Evolutionary conservation across 306 rosid species (phyloP), one percentile per base, ranked within the genome.

Genomic region (Ammopiptanthus mongolicus): DNA sequence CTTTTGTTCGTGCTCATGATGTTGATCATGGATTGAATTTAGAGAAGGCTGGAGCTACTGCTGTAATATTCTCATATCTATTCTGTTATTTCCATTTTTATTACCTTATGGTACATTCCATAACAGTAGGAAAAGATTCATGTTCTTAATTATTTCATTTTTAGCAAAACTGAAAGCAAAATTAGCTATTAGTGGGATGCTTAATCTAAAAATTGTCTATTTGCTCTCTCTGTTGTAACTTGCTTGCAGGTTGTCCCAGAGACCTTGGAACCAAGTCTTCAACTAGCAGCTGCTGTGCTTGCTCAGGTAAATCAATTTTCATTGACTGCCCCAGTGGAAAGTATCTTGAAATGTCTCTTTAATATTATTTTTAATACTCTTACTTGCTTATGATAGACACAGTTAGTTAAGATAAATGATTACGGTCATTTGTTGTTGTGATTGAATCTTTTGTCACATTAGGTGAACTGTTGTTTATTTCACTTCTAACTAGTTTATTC

Each of bases 11-110:
- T 19, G 99, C 99, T 77, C 99, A 96, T 81, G 99, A 96, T 21
- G 99, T 96, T 71, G 97, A 96, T 84, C 98, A 96, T 78, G 99
- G 99, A 71, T 87, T 96, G 84, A 96, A 96, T 88, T 90, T 96
- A 83, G 99, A 96, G 74, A 96, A 96, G 90, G 99, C 99, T 31
- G 99, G 99, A 84, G 99, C 99, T 61, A 96, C 99, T 39, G 99
- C 99, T 82, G 99, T 96, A 92, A 84, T 78, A 76, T 42, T 81
- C 80, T 70, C 5, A 46, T 75, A 22, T 59, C 50, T 62, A 18
- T 48, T 77, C 61, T 71, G 58, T 52, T 69, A 11, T 83, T 71
- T 44, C 28, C 13, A 46, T 78, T 52, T 61, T 60, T 69, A 56
- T 78, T 74, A 47, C 61, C 72, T 46, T 59, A 9, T 65, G 67